Evolutionary conservation across 2,329 filamentous ascomycete genomes (phyloP), one percentile per base, ranked within the genome.

Genomic region (Penicillium sp.): DNA sequence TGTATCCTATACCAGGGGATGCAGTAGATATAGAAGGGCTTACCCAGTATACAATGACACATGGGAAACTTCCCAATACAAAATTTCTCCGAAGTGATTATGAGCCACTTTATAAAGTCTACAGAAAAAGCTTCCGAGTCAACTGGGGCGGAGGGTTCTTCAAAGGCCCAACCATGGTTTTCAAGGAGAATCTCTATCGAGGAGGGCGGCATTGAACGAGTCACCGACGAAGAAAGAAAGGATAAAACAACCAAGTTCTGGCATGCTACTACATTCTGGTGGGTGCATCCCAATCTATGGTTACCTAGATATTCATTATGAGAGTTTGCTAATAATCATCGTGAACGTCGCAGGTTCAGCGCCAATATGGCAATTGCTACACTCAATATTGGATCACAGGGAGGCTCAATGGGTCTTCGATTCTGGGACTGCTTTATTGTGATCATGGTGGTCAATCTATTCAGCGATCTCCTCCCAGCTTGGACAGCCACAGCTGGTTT

Each of bases 371-470:
- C 70, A 1, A 68, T 73, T 1, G 71, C 69, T 6, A 73, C 71
- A 1, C 57, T 73, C 3, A 73, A 68, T 29, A 67, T 68, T 2
- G 70, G 71, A 8, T 67, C 68, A 9, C 49, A 73, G 0, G 69
- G 71, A 5, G 71, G 69, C 1, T 54, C 60, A 1, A 63, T 73
- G 45, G 69, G 70, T 12, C 67, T 72, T 4, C 57, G 62, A 2
- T 74, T 75, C 52, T 74, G 71, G 72, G 69, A 74, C 43, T 73
- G 66, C 50, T 73, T 74, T 51, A 67, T 68, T 6, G 66, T 75
- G 42, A 73, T 75, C 23, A 35, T 73, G 9, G 56, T 67, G 6
- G 66, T 74, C 31, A 74, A 74, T 45, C 33, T 73, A 4, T 49
- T 65, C 11, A 67, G 66, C 49, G 68, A 69, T 58, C 50, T 74